phyloP scores from a whole-genome alignment of 768 basidiomycete species.

The Tylopilus sp. region DNA sequence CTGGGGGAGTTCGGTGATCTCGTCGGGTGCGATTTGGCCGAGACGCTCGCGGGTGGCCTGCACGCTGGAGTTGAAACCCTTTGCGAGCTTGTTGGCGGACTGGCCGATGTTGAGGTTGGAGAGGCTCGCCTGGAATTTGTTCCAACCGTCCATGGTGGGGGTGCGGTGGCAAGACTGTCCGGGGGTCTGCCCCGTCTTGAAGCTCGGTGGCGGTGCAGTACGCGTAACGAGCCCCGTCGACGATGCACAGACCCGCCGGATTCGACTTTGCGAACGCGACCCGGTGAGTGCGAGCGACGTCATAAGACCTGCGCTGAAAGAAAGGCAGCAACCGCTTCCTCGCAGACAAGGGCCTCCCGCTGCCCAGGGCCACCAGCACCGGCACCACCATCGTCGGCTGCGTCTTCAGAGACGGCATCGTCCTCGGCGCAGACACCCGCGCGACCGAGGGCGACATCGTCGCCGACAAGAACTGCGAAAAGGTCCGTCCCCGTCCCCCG shows the following conservation, averaged over 20 bases:
- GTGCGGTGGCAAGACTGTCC: background rate
- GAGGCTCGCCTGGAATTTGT: constrained; percentile 61
- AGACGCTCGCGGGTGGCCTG: constrained; percentile 86
- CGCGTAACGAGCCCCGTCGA: background rate
- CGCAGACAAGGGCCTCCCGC: constrained; percentile 60
- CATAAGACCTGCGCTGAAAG: too few species aligned
- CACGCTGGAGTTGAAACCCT: constrained; percentile 76
- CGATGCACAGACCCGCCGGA: constrained; percentile 53
- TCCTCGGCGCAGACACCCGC: constrained; percentile 94
- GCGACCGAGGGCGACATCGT: constrained; percentile 94
- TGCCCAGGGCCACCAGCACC: constrained; percentile 86
- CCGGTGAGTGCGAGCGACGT: constrained; percentile 51
- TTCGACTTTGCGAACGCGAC: constrained; percentile 79
- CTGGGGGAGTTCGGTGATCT: constrained; percentile 92
- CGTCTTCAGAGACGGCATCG: constrained; percentile 86
- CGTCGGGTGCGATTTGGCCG: constrained; percentile 87
- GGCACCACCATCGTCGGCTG: constrained; percentile 99
- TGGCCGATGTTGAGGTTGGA: constrained; percentile 67
- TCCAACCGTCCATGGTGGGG: constrained; percentile 53
- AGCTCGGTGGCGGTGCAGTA: too few species aligned
- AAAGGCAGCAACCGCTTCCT: constrained; percentile 79
- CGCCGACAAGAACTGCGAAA: constrained; percentile 99
- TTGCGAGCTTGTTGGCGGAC: constrained; percentile 71
- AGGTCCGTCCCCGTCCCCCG: constrained; percentile 50
- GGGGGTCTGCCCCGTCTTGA: too few species aligned